phyloP scores from a whole-genome alignment of 1,284 basidiomycete genomes.

The Cerrena zonata region DNA sequence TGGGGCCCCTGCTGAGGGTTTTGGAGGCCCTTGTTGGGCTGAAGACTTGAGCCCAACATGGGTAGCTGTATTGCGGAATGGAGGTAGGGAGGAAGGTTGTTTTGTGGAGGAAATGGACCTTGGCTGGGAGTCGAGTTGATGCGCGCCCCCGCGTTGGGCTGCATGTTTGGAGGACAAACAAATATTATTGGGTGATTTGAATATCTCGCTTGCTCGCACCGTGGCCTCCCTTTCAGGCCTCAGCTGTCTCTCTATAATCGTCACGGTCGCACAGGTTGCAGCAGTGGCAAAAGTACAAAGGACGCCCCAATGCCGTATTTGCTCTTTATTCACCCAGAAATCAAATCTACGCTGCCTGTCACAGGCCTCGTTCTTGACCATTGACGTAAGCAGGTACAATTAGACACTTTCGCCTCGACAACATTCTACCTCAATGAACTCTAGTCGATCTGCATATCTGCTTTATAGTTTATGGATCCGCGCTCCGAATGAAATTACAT shows the following conservation, averaged over 20 bases:
- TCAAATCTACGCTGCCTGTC: neutral
- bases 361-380: neutral
- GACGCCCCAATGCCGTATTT: neutral
- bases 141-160: conserved; percentile 4
- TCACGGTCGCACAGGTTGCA: too few species aligned
- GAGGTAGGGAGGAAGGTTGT: conserved; percentile 25
- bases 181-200: too few species aligned
- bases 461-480: neutral
- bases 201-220: neutral
- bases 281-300: neutral
- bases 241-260: neutral
- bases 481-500: too few species aligned
- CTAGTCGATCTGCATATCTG: neutral
- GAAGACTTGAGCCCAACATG: conserved; percentile 58
- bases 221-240: neutral
- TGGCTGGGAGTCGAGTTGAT: conserved; percentile 2
- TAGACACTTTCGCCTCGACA: too few species aligned
- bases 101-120: conserved; percentile 12
- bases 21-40: conserved; percentile 36
- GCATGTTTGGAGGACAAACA: neutral
- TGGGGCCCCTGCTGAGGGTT: conserved; percentile 41
- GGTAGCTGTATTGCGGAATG: conserved; percentile 42
- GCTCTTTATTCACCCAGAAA: neutral
- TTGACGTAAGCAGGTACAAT: conserved; percentile 1
- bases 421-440: neutral